Conservation (phyloP, 306 rosid species). For the Acacia acuminata region DNA sequence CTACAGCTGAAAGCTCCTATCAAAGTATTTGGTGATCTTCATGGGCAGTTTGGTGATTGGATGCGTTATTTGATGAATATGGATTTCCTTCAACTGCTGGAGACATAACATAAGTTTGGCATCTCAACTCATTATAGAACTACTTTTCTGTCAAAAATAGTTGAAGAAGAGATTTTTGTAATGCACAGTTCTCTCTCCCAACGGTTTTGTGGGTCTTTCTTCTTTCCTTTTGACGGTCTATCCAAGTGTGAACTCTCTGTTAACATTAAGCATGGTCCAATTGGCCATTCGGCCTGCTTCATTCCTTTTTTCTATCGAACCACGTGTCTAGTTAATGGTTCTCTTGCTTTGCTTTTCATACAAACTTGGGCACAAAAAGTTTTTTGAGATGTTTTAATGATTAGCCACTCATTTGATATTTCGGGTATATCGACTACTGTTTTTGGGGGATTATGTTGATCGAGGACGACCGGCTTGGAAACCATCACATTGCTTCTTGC, state of each 20-base stretch:
- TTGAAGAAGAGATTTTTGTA: not conserved
- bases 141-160: conserved; percentile 23
- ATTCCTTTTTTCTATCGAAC: not conserved
- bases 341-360: too few relatives aligned
- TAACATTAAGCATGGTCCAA: not conserved
- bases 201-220: conserved; percentile 17
- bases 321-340: conserved; percentile 22
- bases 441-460: too few relatives aligned
- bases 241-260: too few relatives aligned
- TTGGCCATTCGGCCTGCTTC: conserved; percentile 15
- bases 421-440: too few relatives aligned
- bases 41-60: conserved; percentile 99
- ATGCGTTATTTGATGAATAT: conserved; percentile 98
- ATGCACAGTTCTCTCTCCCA: not conserved
- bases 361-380: too few relatives aligned
- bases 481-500: too few relatives aligned
- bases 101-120: conserved; percentile 85
- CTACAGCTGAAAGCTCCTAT: conserved; percentile 98
- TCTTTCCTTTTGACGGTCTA: too few relatives aligned
- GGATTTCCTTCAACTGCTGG: conserved; percentile 99
- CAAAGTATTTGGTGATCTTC: conserved; percentile 99
- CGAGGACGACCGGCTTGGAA: too few relatives aligned
- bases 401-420: too few relatives aligned
- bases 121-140: conserved; percentile 16
- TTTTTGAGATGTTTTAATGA: too few relatives aligned